Base-by-base conservation (phyloP, 306 rosid genomes). In the Quercus cerris region DNA sequence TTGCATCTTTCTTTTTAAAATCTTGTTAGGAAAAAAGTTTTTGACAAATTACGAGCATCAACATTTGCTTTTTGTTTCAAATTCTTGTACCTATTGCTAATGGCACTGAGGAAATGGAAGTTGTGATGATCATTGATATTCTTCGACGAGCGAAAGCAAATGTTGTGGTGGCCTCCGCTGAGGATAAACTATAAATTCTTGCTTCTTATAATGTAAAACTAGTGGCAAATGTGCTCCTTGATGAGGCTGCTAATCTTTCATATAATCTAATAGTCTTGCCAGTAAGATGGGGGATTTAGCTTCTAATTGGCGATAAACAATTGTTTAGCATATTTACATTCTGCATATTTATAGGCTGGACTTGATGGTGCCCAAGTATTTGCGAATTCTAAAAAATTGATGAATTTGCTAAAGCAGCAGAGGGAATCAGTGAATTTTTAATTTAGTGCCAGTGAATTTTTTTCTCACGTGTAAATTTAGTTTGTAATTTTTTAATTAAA, bases 21-120 rank as follows among this genome's bases (percentile, higher is more conserved):
- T 63, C 13, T 23, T 1, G 30, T 23, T 31, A 17, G 17, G 1
- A 56, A 41, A n/a, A 38, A 4, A 57, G 49, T 38, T 58, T 73
- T 41, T 5, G 35, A 54, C 44, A 2, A 46, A 44, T 73, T 69
- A 22, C 71, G 84, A 22, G 3, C 44, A 77, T 85, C 68, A 75
- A 22, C 81, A 66, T 76, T 80, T 66, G 17, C 76, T 46, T 33
- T 31, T 70, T 62, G 23, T 78, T 77, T 83, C 83, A 93, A 98
- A 79, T 95, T 89, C 99, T 95, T 56, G 95, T 95, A 73, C 97
- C 97, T 49, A 84, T 93, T 73, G 97, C 97, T 44, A 77, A 88
- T 80, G 99, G 98, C 67, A 81, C 87, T 3, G 99, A 95, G 92
- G 98, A 95, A 89, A 93, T 95, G 99, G 97, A 95, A 89, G 98